phyloP scores from a whole-genome alignment of 176 grass and related monocot species.

The Tuctoria greenei region DNA sequence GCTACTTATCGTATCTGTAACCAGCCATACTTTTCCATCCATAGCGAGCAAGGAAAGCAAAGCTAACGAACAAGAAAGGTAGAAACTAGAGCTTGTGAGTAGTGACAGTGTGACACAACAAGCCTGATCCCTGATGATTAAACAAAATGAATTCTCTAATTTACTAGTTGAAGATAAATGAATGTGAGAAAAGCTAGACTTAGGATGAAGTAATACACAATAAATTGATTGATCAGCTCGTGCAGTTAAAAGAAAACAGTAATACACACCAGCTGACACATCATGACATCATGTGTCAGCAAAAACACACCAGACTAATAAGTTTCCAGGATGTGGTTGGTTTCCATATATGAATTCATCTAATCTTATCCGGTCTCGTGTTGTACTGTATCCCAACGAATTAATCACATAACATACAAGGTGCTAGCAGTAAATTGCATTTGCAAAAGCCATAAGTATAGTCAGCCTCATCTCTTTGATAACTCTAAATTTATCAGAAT shows the following conservation, averaged over 20 bases:
- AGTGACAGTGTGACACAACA: neutral
- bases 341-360: conserved; percentile 8
- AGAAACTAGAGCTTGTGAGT: neutral
- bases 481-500: conserved; percentile 1
- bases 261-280: neutral
- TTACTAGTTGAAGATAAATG: neutral
- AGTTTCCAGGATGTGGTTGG: neutral
- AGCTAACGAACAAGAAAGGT: neutral
- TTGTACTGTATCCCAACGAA: neutral
- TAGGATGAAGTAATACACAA: neutral
- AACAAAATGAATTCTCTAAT: neutral
- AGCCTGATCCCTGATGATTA: neutral
- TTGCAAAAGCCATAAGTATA: conserved; percentile 7
- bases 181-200: neutral
- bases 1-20: neutral
- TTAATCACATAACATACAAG: neutral
- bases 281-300: neutral
- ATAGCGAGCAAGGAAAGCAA: neutral
- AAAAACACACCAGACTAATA: neutral
- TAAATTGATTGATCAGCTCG: neutral
- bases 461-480: neutral
- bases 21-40: neutral
- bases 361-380: neutral
- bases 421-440: conserved; percentile 27
- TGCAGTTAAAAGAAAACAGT: neutral